These are phyloP conservation scores for Colletotrichum sp. DNA, from an alignment of 2,329 filamentous ascomycete genomes.

Conservation along the genomic window DNA sequence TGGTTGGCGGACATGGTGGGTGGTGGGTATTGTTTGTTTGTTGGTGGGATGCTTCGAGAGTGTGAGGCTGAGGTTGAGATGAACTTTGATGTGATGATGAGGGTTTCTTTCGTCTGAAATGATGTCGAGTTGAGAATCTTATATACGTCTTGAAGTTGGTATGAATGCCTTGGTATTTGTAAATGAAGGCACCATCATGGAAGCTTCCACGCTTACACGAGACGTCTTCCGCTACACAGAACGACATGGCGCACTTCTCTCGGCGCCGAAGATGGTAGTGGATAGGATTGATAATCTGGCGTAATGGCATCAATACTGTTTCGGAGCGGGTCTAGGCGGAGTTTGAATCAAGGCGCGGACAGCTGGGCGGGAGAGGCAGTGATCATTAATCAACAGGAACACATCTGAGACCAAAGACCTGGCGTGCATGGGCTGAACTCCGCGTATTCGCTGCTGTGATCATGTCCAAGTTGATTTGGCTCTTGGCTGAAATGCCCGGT, in stretches of 20 bases:
- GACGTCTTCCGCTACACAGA: fast-evolving
- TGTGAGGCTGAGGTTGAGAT: not conserved
- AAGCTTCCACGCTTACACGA: not conserved
- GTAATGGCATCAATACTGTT: not conserved
- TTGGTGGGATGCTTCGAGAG: not conserved
- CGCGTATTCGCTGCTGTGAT: not conserved
- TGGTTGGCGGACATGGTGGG: conserved; percentile 33
- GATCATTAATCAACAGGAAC: not conserved
- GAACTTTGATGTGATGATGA: not conserved
- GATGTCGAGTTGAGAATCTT: fast-evolving
- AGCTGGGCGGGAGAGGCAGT: not conserved
- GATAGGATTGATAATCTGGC: not conserved
- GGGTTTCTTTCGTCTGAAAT: not conserved
- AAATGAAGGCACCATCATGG: not conserved
- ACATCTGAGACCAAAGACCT: fast-evolving
- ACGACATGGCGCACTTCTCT: not conserved
- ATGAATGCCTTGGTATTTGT: fast-evolving
- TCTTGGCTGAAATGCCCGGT: too few relatives aligned
- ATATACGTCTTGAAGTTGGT: not conserved
- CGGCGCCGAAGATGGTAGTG: not conserved
- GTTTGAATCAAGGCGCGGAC: not conserved
- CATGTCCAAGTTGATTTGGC: not conserved
- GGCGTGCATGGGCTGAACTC: fast-evolving
- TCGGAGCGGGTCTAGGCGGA: not conserved
- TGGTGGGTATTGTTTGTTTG: fast-evolving